Conservation (phyloP, 192 early-diverging fungal genomes). For the Cladochytrium replicatum region DNA sequence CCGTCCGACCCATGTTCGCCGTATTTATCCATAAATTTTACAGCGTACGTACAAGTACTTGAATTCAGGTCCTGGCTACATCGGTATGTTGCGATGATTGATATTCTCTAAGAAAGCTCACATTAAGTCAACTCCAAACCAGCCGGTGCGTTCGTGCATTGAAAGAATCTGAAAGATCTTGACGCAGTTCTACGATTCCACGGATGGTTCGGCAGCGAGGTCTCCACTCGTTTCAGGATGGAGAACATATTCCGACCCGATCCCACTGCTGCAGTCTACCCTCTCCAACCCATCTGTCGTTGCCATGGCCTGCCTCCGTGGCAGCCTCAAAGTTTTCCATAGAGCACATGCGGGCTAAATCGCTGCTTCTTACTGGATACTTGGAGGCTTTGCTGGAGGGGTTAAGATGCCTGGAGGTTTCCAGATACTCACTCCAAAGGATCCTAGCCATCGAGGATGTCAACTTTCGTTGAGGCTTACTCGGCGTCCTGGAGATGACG, state of each 20-base stretch:
- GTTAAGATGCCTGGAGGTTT: slow-evolving; percentile 23
- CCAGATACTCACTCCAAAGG: slow-evolving; percentile 69
- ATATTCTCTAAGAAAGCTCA: too few species aligned
- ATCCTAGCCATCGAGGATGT: slow-evolving; percentile 66
- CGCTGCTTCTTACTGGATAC: slow-evolving; percentile 72
- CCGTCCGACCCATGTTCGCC: too few species aligned
- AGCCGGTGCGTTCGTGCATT: slow-evolving; percentile 80
- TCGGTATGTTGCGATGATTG: too few species aligned
- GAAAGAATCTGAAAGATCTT: slow-evolving; percentile 63
- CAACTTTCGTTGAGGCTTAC: slow-evolving; percentile 75
- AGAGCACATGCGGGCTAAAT: slow-evolving; percentile 61
- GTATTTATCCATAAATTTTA: too few species aligned
- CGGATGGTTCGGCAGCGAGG: slow-evolving; percentile 93
- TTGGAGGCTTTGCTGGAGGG: slow-evolving; percentile 63
- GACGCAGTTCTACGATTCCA: slow-evolving; percentile 59
- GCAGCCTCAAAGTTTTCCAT: slow-evolving; percentile 70
- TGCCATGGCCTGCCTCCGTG: slow-evolving; percentile 59
- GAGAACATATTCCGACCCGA: slow-evolving; percentile 69
- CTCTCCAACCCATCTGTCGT: slow-evolving; percentile 83
- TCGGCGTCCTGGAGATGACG: too few species aligned
- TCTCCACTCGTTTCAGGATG: slow-evolving; percentile 80
- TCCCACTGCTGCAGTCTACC: slow-evolving; percentile 71
- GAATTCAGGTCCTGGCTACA: slow-evolving; percentile 93
- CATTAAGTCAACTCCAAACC: background rate
- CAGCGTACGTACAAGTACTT: slow-evolving; percentile 97